Evolutionary conservation across 2,329 filamentous ascomycete species (phyloP), one percentile per base, ranked within the genome.

Genomic region (Aureobasidium lini): DNA sequence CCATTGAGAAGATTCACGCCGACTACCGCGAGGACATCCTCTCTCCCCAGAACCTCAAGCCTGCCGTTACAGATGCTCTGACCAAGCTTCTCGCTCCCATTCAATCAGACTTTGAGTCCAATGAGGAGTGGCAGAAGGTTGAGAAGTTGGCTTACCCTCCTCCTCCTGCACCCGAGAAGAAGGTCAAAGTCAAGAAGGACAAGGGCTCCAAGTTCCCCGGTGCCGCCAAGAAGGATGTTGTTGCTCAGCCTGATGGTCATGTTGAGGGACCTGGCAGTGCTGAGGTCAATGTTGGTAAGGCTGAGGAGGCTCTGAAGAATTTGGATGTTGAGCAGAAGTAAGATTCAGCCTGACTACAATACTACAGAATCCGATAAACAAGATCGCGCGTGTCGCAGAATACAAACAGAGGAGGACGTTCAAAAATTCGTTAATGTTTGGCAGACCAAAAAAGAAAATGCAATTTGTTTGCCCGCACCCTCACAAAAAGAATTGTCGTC

Each of bases 11-110:
- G 67, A 79, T 97, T 70, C 54, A 58, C 44, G n/a, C 32, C 13
- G 54, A 58, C 54, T 58, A 58, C 54, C 72, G 73, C 60, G 85
- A 83, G 56, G 93, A 97, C 69, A 80, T 88, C 64, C 81, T 96
- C 62, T 90, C 88, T 1, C 94, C 94, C 0, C 92, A 96, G 77
- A 76, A 88, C 11, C 79, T 97, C 56, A 97, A 99, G 78, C 82
- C 86, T n/a, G 90, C 89, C 10, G 85, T 95, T 6, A 82, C 88
- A 5, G 81, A 84, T 56, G 89, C 84, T 9, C 81, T 99, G 18
- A 84, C 84, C 65, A 79, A 82, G 40, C 81, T 97, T 11, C 79
- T 96, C 60, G 84, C 81, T 2, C 90, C 93, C 1, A 93, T 99
- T 61, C 85, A 87, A 64, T 81, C 78, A 3, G 86, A 86, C 6